These are phyloP conservation scores for Luvunga scandens DNA, from an alignment of 345 rosid genomes.

Conservation along the genomic window DNA sequence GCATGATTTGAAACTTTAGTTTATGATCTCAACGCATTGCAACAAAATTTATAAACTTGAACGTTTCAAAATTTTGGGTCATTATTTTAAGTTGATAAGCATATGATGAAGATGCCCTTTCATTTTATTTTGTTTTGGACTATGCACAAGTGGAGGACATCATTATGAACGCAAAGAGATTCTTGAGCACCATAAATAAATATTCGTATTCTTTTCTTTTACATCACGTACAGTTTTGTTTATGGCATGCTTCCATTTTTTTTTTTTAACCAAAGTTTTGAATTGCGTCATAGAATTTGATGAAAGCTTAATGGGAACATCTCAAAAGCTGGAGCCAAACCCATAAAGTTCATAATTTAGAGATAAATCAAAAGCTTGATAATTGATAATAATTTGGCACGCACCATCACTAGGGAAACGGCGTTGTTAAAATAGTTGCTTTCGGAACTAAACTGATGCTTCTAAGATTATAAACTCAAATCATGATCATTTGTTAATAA, in stretches of 20 bases:
- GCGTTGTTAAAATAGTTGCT: neutral
- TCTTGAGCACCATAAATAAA: neutral
- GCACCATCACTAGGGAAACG: neutral
- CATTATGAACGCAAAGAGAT: conserved; percentile 10
- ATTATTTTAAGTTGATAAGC: neutral
- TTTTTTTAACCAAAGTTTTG: neutral
- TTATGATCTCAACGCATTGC: neutral
- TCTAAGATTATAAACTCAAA: neutral
- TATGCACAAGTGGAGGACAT: conserved; percentile 7
- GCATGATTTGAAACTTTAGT: neutral
- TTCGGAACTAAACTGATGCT: neutral
- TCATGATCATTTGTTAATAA: neutral
- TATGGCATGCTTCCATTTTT: neutral
- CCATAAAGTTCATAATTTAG: neutral
- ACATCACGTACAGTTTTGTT: too few relatives aligned
- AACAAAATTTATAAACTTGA: conserved; percentile 5
- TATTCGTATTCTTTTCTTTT: neutral
- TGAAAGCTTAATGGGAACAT: conserved; percentile 1
- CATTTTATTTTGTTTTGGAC: neutral
- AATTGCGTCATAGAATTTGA: conserved; percentile 4
- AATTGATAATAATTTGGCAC: neutral
- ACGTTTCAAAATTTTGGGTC: neutral
- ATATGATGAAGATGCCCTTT: neutral
- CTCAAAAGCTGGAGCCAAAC: conserved; percentile 6
- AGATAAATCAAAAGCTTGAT: neutral